These are phyloP conservation scores for Monascus ruber DNA, from an alignment of 2,329 filamentous ascomycete genomes.

Conservation along the genomic window DNA sequence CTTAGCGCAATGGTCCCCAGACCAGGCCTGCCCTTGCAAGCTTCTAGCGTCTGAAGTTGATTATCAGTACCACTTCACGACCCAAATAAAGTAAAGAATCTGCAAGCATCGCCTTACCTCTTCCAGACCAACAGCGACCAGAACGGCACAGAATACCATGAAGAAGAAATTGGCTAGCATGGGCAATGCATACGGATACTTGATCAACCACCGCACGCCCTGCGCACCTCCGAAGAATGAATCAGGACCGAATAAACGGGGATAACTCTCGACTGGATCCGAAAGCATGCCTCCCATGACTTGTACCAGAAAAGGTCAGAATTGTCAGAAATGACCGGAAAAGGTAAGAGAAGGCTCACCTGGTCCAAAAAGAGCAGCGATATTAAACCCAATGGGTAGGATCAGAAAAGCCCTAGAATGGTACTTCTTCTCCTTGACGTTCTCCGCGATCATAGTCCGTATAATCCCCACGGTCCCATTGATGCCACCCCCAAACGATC, in stretches of 20 bases:
- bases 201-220: conserved; percentile 50
- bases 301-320: conserved; percentile 10
- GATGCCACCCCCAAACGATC: conserved; percentile 54
- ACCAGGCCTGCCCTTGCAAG: conserved; percentile 37
- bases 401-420: conserved; percentile 46
- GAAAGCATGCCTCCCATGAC: conserved; percentile 56
- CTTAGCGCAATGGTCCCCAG: conserved; percentile 25
- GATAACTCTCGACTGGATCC: conserved; percentile 54
- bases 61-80: conserved; percentile 2
- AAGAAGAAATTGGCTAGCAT: conserved; percentile 55
- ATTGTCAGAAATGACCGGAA: conserved; percentile 22
- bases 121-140: conserved; percentile 53
- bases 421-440: conserved; percentile 57
- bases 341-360: conserved; percentile 22
- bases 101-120: conserved; percentile 30
- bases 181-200: conserved; percentile 57
- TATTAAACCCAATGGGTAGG: conserved; percentile 56
- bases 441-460: conserved; percentile 61
- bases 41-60: conserved; percentile 34
- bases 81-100: no score
- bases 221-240: conserved; percentile 44
- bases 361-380: conserved; percentile 44
- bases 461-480: conserved; percentile 66
- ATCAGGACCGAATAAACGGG: conserved; percentile 49
- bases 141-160: conserved; percentile 42